Evolutionary conservation across 2,329 filamentous ascomycete genomes (phyloP), one percentile per base, ranked within the genome.

Genomic region (Epichloe gansuensis): DNA sequence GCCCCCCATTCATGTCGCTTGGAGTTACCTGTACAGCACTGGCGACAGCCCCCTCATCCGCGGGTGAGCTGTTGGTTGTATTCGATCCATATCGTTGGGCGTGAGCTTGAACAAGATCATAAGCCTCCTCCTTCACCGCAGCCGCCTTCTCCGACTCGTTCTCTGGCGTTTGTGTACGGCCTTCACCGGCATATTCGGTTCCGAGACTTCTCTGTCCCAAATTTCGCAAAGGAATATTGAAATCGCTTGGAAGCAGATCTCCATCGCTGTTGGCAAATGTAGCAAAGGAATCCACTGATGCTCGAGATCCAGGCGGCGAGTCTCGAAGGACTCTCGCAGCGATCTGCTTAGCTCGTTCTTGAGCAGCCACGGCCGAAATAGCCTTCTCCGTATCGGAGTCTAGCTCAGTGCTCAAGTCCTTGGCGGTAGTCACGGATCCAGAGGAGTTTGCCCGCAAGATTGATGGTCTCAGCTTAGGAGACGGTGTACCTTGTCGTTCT

Each of bases 41-140:
- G 23, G n/a, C 61, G 6, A 56, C 54, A 21, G 51, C 57, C 6
- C 51, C 49, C 31, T 58, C 54, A 25, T 57, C 54, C 3, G 48
- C 36, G 3, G 52, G 46, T 9, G 52, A 47, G 34, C 49, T 51
- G 48, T 44, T 43, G 47, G 55, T 42, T 6, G 42, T 54, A 49
- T 47, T 54, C 23, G 23, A 53, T 31, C 52, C 57, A 44, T 60
- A 58, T 9, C 61, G 57, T 36, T 60, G 59, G 3, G 69, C 69
- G 56, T 74, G 71, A n/a, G 70, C 62, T 53, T 66, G 65, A 21
- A 74, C 71, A 13, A 74, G 65, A 35, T 71, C 64, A 53, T 67
- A 71, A 0, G 70, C 71, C 50, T 71, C 70, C 0, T 64, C 62
- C 25, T 61, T 53, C n/a, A 50, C 35, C 17, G 51, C 36, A 25